Base-by-base conservation (phyloP, 768 basidiomycete genomes). In the Paxillus rubicundulus region DNA sequence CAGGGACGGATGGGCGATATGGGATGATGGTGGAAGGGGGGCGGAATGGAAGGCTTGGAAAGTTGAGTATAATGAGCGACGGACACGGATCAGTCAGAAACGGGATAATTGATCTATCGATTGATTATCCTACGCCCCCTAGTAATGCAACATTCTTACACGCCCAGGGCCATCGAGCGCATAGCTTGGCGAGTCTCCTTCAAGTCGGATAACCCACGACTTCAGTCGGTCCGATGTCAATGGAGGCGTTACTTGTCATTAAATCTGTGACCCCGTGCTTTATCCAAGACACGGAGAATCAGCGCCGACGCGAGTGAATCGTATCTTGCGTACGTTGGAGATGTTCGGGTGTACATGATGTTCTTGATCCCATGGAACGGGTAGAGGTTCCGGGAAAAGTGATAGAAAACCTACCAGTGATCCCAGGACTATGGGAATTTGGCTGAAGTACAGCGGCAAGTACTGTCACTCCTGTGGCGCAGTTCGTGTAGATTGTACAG, bases 1-100 rank as follows among this genome's bases (percentile, higher is more conserved):
- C 39, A 77, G 88, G 44, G 90, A 93, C 62, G 88, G 91, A 6
- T 93, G 91, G 91, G 79, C 75, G 10, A 72, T 91, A 1, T 93
- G 88, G 86, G 60, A 73, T 4, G 90, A 93, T 64, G 86, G 85
- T n/a, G 90, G 90, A 3, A 76, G 79, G 21, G 87, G 87, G 64
- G 71, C 61, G 18, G 88, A 89, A 56, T 93, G 88, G 86, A 61
- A 67, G 52, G 66, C 69, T 24, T 93, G 90, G 90, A 77, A 78
- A 55, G 58, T 59, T 16, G 73, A 76, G 60, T 87, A 85, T 79
- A 79, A 82, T 39, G 72, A 66, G 47, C 73, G 64, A 50, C 66
- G 41, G 37, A 40, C 52, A 16, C 60, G 41, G 44, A 56, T 51
- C 59, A 52, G 12, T 49, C 50, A 41, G 32, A 68, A 59, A 36